Base-by-base conservation (phyloP, 495 filamentous ascomycete species). In the Halenospora varia region DNA sequence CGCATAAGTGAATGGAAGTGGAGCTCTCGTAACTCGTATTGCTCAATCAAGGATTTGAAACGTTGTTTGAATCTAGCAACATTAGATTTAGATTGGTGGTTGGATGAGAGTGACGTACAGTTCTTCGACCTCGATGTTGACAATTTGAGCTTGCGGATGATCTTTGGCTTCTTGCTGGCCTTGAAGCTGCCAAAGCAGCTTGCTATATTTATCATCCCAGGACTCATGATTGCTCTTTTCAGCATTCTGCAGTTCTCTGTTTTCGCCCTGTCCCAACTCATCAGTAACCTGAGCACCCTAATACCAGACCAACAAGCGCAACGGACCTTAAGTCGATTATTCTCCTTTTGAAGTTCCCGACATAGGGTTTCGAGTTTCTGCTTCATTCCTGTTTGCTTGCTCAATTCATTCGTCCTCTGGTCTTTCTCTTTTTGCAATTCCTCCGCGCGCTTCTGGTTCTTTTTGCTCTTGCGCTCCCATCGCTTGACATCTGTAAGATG, bases 391-490 rank as follows among this genome's bases (percentile, higher is more conserved):
- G 87, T 82, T 19, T 89, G 92, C 70, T 94, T 95, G 71, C 81
- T 92, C 51, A 96, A 78, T 70, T 98, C 94, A 39, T 86, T 87
- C 60, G 89, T 84, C 18, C 84, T 83, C 59, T 88, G 85, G 71
- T 98, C 94, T 69, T 95, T 95, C 61, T 98, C 94, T 70, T 97
- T 97, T 73, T 98, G 94, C 55, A 97, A 70, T 64, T 91, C 88
- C 71, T 98, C 94, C 15, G 88, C 90, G 9, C 91, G 86, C 73
- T 97, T 98, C 75, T 96, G 96, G 66, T 91, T 92, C 74, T 96
- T 97, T 41, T 88, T 78, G 65, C 96, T 89, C 53, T 97, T 94
- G 25, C 92, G 88, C 68, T 97, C 93, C 56, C 95, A 80, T 51
- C 90, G 85, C 66, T 96, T 96, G 90, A 98, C 95, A 55, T 96